Evolutionary conservation across 148 eudicot genomes (phyloP), one percentile per base, ranked within the genome.

Genomic region (Spergularia marina): DNA sequence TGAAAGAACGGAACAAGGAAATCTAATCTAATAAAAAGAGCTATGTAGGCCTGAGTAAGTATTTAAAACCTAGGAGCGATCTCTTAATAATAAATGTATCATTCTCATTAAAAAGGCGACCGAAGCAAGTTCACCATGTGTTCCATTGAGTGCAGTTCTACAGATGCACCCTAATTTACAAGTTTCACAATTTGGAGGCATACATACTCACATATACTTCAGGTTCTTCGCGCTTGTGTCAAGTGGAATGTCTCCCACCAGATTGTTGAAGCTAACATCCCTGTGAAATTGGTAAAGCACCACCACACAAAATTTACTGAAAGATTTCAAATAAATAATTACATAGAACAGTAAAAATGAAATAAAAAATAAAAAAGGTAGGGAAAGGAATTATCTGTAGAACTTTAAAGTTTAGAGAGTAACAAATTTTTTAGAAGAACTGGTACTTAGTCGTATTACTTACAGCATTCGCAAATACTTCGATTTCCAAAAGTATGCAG

Each of bases 221-320:
- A 89, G 60, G 51, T 76, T 72, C 80, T 81, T 85, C 6, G 82
- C 82, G 11, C 51, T 71, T 70, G 83, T 79, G 74, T 74, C 75
- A 74, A 80, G 54, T 47, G 96, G 86, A 78, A 91, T 85, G 77
- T 59, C 78, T 53, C 96, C 96, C 39, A 30, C 76, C 57, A 91
- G 71, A 57, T 76, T 83, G 80, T 91, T 91, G 83, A 87, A 91
- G 77, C 91, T 89, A 74, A 84, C 84, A 79, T 91, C 96, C 79
- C 96, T 89, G 87, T 68, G 53, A 55, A 74, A 75, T 73, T 23
- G 20, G 49, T 65, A 72, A 1, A 65, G 12, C 74, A 51, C 25
- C 44, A 76, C 34, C 7, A 71, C 67, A 80, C 40, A 1, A 62
- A 59, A 67, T 30, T 9, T 8, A 67, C 4, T 44, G 7, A 59